These are phyloP conservation scores for Raphidocelis subcapitata DNA, from an alignment of 139 green algal genomes.

Conservation along the genomic window DNA sequence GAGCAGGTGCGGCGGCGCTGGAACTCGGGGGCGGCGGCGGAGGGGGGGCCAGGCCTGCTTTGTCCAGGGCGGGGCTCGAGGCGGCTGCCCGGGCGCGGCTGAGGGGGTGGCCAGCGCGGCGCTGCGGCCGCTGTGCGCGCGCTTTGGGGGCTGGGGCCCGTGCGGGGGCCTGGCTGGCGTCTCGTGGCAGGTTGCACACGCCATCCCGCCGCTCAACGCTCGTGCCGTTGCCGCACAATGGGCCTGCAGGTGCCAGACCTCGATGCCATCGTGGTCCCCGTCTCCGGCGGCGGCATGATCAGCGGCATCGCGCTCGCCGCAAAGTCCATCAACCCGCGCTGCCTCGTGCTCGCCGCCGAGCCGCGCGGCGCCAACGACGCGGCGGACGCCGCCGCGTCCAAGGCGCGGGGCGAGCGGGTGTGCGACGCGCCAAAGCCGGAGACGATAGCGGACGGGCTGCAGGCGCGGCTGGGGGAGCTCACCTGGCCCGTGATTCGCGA, in stretches of 20 bases:
- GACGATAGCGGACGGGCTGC: conserved; percentile 82
- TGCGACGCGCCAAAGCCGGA: conserved; percentile 39
- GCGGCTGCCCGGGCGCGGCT: too few species aligned
- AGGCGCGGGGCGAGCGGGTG: conserved; percentile 57
- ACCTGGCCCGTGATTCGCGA: conserved; percentile 81
- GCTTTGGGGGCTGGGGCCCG: too few species aligned
- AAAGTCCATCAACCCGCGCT: conserved; percentile 66
- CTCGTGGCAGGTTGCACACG: too few species aligned
- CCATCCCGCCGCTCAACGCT: too few species aligned
- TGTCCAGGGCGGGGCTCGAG: too few species aligned
- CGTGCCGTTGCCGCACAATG: too few species aligned
- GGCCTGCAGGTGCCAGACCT: conserved; percentile 59
- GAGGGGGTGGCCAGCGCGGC: too few species aligned
- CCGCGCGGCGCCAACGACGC: conserved; percentile 53
- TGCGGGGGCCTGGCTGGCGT: too few species aligned
- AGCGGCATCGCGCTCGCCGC: conserved; percentile 69
- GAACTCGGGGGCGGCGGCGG: neutral
- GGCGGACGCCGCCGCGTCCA: conserved; percentile 54
- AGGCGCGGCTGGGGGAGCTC: conserved; percentile 63
- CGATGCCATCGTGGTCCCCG: conserved; percentile 76
- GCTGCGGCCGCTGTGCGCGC: too few species aligned
- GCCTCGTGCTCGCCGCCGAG: conserved; percentile 61
- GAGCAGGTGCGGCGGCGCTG: conserved; percentile 56
- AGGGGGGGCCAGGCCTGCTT: too few species aligned
- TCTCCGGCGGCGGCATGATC: conserved; percentile 66